Percentiles rank a stretch among this genome's conserved stretches.
Evolutionary conservation across 106 monocot species (phyloP).

Genomic region (Dioscorea alata): DNA sequence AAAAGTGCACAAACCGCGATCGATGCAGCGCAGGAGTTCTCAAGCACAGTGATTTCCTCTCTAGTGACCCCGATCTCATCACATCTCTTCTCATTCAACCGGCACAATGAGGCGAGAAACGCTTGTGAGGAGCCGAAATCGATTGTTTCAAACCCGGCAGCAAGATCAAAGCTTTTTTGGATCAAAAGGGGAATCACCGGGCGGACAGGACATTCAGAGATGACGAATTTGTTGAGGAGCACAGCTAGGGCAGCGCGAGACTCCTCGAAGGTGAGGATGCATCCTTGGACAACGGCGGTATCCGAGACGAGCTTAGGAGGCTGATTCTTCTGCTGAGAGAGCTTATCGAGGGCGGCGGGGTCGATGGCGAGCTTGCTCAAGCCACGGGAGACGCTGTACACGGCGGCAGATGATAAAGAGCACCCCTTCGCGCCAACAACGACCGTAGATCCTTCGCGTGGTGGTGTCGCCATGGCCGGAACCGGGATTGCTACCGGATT

Average conservation of each 20-base stretch:
- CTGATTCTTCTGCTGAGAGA: constrained; percentile 24
- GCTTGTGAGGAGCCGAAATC: constrained; percentile 53
- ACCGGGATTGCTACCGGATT: too few species aligned
- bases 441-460: constrained; percentile 6
- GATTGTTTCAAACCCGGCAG: constrained; percentile 17
- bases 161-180: constrained; percentile 26
- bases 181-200: constrained; percentile 31
- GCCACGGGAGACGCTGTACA: constrained; percentile 41
- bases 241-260: constrained; percentile 69
- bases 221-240: constrained; percentile 69
- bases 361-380: constrained; percentile 42
- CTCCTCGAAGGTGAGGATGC: constrained; percentile 21
- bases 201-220: constrained; percentile 42
- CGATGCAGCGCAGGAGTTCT: constrained; percentile 24
- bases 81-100: constrained; percentile 21
- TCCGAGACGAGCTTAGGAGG: not conserved
- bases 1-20: constrained; percentile 49
- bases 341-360: constrained; percentile 69
- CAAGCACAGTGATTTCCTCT: constrained; percentile 39
- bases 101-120: constrained; percentile 35
- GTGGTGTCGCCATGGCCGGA: constrained; percentile 21
- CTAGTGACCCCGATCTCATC: constrained; percentile 28
- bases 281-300: not conserved
- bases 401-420: constrained; percentile 41
- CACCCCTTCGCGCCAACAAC: constrained; percentile 67